Evolutionary conservation across 2,329 filamentous ascomycete genomes (phyloP), one percentile per base, ranked within the genome.

Genomic region (Neurospora crassa): DNA sequence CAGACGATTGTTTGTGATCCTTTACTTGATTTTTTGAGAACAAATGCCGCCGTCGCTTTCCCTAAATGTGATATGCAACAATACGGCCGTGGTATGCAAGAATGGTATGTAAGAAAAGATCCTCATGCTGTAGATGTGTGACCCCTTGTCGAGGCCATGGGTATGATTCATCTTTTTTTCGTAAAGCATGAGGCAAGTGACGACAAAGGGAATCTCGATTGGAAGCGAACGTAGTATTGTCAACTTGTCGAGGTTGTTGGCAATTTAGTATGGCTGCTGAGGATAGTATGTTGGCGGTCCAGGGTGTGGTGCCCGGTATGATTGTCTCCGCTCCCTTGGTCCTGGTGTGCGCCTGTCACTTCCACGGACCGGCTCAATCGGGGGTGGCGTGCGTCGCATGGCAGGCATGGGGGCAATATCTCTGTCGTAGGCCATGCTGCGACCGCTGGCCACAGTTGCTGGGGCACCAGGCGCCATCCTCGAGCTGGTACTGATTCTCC

Each of bases 401-500:
- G 79, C 77, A n/a, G 75, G 76, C 53, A 77, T 73, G 47, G 74
- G 69, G 12, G 68, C 41, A 3, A 40, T 41, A 67, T 81, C 78
- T 71, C 79, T 76, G 34, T 81, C 79, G 45, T 79, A 78, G 5
- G 69, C 67, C 40, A 80, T 75, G 67, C 79, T 79, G 59, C 78
- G 74, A 4, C 81, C 79, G 71, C 79, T 79, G n/a, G 80, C 80
- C 34, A 83, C 78, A 12, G 80, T 79, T 3, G 77, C 78, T n/a
- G 78, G 76, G 8, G 77, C 78, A 68, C 70, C 73, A 72, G 77
- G 72, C 11, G 77, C 78, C 70, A 85, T 83, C 43, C 86, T 82
- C 18, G 53, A n/a, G 68, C 78, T 82, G n/a, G 53, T 63, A 68
- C 78, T 79, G 43, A 79, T 78, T 77, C 87, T 87, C 69, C 85